phyloP scores from a whole-genome alignment of 2,329 filamentous ascomycete species.

The Sphaerostilbella broomeana region DNA sequence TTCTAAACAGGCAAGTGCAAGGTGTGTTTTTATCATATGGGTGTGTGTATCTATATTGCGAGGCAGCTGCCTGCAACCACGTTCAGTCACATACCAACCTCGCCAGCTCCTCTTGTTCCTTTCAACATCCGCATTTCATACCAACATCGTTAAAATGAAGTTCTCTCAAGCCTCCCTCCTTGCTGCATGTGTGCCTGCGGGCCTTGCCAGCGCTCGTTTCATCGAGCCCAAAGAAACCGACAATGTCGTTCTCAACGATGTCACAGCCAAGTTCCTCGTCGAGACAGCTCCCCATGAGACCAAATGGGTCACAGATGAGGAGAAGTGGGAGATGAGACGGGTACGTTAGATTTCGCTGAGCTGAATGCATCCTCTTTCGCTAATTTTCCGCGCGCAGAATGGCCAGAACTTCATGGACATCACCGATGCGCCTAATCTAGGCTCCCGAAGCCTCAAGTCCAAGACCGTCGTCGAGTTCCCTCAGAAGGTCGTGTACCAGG shows the following conservation, averaged over 20 bases:
- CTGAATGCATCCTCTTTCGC: neutral
- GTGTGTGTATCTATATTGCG: no score
- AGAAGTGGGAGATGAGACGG: constrained; percentile 86
- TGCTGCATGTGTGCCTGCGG: constrained; percentile 47
- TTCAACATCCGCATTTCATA: neutral
- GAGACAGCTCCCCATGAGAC: constrained; percentile 80
- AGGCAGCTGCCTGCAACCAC: no score
- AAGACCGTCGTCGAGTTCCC: constrained; percentile 53
- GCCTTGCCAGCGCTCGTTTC: constrained; percentile 49
- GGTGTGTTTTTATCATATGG: no score
- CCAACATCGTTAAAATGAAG: constrained; percentile 37
- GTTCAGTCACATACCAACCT: neutral
- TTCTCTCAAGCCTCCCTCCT: constrained; percentile 46
- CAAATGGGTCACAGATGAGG: constrained; percentile 82
- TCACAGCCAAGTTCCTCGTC: constrained; percentile 57
- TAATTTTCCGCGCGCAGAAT: constrained; percentile 45
- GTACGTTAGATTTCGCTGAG: constrained; percentile 42
- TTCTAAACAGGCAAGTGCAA: no score
- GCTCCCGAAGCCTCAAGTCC: constrained; percentile 35
- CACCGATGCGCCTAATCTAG: constrained; percentile 61
- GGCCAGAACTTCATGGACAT: constrained; percentile 93
- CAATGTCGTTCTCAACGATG: constrained; percentile 42
- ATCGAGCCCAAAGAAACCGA: constrained; percentile 46
- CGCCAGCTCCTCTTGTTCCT: neutral
- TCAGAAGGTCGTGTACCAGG: constrained; percentile 55